These are phyloP conservation scores for Parmelia sp. DNA, from an alignment of 495 filamentous ascomycete genomes.

Conservation along the genomic window DNA sequence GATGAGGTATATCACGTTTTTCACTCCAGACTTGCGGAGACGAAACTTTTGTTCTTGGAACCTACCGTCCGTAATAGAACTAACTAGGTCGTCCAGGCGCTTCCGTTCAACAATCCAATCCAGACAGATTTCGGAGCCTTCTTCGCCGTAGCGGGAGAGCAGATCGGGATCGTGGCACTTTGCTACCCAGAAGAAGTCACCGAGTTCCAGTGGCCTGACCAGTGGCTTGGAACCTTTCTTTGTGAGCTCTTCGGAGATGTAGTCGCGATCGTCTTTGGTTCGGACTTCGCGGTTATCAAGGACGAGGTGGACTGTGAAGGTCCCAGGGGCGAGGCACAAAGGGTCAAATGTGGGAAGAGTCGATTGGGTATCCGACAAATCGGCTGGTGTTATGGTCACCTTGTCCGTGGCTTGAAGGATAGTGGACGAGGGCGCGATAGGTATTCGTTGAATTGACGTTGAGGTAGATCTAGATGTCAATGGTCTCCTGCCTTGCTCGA, in stretches of 20 bases:
- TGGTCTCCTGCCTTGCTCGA: conserved; percentile 8
- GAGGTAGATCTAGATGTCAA: neutral
- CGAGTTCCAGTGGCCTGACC: conserved; percentile 62
- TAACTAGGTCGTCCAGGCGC: conserved; percentile 70
- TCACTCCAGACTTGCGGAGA: conserved; percentile 61
- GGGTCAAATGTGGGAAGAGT: conserved; percentile 49
- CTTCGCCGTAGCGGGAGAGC: conserved; percentile 49
- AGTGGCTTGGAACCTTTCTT: conserved; percentile 59
- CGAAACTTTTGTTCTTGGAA: conserved; percentile 87
- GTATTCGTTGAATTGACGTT: conserved; percentile 1
- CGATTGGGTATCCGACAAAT: neutral
- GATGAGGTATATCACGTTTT: conserved; percentile 74
- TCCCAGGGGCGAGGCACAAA: conserved; percentile 53
- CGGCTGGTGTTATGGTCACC: neutral
- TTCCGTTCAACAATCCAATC: conserved; percentile 83
- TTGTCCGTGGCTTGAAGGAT: neutral
- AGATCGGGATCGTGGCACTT: conserved; percentile 55
- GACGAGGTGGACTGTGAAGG: conserved; percentile 67
- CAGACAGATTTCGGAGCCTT: conserved; percentile 67
- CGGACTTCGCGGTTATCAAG: conserved; percentile 75
- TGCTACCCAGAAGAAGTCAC: conserved; percentile 77
- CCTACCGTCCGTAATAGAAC: conserved; percentile 74
- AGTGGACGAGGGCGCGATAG: neutral
- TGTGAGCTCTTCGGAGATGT: conserved; percentile 66
- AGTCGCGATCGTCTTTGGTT: conserved; percentile 69